Conservation (phyloP, 768 basidiomycete genomes). For the Hirschioporus abietinus region DNA sequence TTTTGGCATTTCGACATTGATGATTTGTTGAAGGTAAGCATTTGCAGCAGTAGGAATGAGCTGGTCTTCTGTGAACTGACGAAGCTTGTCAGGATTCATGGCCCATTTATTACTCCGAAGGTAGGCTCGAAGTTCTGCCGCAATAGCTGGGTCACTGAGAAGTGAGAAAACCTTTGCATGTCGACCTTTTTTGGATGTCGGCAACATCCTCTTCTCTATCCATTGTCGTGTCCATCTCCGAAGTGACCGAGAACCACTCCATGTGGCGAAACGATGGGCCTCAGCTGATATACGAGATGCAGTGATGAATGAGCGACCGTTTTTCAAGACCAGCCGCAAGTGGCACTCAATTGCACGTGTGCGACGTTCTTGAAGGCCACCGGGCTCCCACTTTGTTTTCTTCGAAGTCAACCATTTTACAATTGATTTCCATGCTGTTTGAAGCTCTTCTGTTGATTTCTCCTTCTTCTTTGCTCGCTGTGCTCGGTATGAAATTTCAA, state of each 20-base stretch:
- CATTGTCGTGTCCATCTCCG: constrained; percentile 15
- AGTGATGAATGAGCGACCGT: constrained; percentile 14
- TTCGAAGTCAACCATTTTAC: constrained; percentile 16
- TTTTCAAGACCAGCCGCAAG: constrained; percentile 16
- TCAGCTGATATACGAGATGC: constrained; percentile 21
- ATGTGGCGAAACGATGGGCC: constrained; percentile 5
- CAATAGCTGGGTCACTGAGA: constrained; percentile 23
- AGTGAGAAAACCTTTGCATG: constrained; percentile 26
- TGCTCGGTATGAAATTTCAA: too few species aligned
- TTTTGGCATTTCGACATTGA: constrained; percentile 29
- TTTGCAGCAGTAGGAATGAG: constrained; percentile 23
- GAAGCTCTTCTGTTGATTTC: too few species aligned
- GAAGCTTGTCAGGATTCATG: constrained; percentile 26
- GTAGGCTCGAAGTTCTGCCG: constrained; percentile 25
- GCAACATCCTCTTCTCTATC: constrained; percentile 20
- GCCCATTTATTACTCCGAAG: constrained; percentile 22
- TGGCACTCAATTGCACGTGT: constrained; percentile 18
- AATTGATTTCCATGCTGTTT: not conserved
- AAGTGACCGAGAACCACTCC: constrained; percentile 15
- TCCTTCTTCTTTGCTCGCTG: too few species aligned
- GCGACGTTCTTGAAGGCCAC: constrained; percentile 21
- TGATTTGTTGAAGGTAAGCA: constrained; percentile 24
- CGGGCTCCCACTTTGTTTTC: constrained; percentile 11
- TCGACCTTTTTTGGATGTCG: constrained; percentile 19
- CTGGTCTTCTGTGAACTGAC: constrained; percentile 20